Percentiles rank a stretch among this genome's conserved stretches.
These are phyloP conservation scores for Pisolithus tinctorius DNA, from an alignment of 768 basidiomycete genomes.

Conservation along the genomic window DNA sequence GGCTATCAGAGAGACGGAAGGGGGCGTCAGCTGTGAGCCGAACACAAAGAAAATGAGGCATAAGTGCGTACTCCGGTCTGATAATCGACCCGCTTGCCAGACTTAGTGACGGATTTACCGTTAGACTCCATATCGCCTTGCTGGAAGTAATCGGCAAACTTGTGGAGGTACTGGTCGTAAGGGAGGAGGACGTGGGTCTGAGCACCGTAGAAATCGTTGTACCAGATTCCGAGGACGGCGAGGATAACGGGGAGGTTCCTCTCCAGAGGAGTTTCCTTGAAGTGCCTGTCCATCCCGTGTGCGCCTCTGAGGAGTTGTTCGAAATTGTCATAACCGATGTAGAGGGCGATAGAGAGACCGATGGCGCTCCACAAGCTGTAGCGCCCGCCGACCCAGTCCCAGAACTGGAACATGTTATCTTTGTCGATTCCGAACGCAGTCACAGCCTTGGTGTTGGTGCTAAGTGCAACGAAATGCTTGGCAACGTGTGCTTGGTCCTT, in stretches of 20 bases:
- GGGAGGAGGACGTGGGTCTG: slow-evolving; percentile 95
- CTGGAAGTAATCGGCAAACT: slow-evolving; percentile 99
- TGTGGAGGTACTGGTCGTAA: slow-evolving; percentile 98
- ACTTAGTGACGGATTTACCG: slow-evolving; percentile 94
- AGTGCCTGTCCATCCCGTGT: slow-evolving; percentile 97
- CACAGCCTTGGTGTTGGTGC: slow-evolving; percentile 92
- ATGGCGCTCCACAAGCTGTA: slow-evolving; percentile 99
- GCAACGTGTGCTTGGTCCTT: slow-evolving; percentile 89
- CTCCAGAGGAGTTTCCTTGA: slow-evolving; percentile 82
- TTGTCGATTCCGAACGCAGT: slow-evolving; percentile 87
- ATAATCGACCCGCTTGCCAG: slow-evolving; percentile 87
- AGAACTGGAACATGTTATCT: slow-evolving; percentile 99
- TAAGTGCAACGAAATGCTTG: slow-evolving; percentile 98
- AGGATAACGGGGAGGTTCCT: slow-evolving; percentile 88
- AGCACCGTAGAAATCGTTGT: slow-evolving; percentile 96
- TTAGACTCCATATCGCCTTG: slow-evolving; percentile 99
- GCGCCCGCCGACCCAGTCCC: slow-evolving; percentile 99
- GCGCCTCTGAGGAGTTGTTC: slow-evolving; percentile 85
- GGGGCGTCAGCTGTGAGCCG: neutral
- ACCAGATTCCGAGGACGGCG: slow-evolving; percentile 92
- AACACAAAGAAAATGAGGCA: neutral
- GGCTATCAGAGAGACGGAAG: slow-evolving; percentile 43
- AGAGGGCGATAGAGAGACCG: slow-evolving; percentile 88
- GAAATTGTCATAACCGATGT: slow-evolving; percentile 93
- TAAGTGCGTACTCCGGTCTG: slow-evolving; percentile 77